These are phyloP conservation scores for Copromyces sp. DNA, from an alignment of 495 filamentous ascomycete species.

Conservation along the genomic window DNA sequence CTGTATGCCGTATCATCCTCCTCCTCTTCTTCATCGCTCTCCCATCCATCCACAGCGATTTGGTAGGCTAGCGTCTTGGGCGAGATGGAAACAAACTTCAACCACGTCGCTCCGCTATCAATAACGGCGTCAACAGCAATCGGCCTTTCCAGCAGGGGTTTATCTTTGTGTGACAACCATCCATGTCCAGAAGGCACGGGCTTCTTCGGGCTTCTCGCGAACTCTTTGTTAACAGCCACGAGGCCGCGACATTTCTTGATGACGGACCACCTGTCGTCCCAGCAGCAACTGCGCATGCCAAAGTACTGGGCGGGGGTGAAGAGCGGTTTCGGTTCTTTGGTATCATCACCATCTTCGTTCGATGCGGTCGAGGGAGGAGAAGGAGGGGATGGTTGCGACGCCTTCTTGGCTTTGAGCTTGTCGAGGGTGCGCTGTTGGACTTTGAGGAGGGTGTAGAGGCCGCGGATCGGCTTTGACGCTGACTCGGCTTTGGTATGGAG, in stretches of 20 bases:
- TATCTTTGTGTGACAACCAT: conserved; percentile 19
- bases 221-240: conserved; percentile 23
- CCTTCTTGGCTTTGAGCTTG: conserved; percentile 12
- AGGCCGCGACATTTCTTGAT: conserved; percentile 24
- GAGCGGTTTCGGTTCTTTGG: background rate
- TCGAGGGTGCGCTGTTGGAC: conserved; percentile 22
- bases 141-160: conserved; percentile 17
- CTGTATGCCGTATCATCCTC: background rate
- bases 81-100: conserved; percentile 23
- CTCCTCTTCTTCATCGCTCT: conserved; percentile 16
- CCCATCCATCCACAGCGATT: conserved; percentile 21
- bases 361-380: background rate
- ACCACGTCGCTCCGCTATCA: conserved; percentile 23
- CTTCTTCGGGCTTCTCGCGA: conserved; percentile 17
- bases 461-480: conserved; percentile 11
- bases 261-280: conserved; percentile 20
- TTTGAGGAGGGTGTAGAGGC: conserved; percentile 16
- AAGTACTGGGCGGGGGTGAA: conserved; percentile 18
- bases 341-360: background rate
- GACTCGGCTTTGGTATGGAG: conserved; percentile 12
- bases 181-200: conserved; percentile 9
- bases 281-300: conserved; percentile 22
- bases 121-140: conserved; percentile 22
- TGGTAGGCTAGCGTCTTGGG: conserved; percentile 20
- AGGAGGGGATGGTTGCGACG: background rate